These are phyloP conservation scores for Rubus parviflorus DNA, from an alignment of 306 rosid species.

Conservation along the genomic window DNA sequence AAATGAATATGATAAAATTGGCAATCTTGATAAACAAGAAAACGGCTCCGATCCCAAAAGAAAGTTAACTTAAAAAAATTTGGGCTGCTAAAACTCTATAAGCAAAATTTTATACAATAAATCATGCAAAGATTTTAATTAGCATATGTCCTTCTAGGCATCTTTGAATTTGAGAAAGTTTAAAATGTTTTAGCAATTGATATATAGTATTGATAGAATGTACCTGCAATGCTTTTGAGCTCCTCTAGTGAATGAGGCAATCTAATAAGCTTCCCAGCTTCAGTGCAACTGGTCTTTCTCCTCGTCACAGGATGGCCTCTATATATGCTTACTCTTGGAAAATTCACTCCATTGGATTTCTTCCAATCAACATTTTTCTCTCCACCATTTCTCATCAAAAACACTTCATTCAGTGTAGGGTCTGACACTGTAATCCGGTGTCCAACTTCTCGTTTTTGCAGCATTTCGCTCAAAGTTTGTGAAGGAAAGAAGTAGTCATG, in stretches of 20 bases:
- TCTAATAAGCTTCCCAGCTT: slow-evolving; percentile 73
- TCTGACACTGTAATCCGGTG: slow-evolving; percentile 54
- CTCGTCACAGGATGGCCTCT: slow-evolving; percentile 69
- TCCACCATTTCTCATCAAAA: slow-evolving; percentile 23
- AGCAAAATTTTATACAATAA: neutral
- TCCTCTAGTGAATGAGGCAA: slow-evolving; percentile 73
- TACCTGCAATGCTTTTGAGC: slow-evolving; percentile 80
- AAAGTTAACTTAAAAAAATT: neutral
- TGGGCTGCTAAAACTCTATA: neutral
- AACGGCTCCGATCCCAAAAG: neutral
- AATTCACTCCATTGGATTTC: slow-evolving; percentile 30
- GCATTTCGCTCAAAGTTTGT: slow-evolving; percentile 43
- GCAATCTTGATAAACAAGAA: neutral
- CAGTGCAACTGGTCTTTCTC: slow-evolving; percentile 44
- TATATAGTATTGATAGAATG: neutral
- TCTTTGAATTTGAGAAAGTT: neutral
- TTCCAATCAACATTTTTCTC: slow-evolving; percentile 33
- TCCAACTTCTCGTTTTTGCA: slow-evolving; percentile 53
- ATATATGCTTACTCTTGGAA: slow-evolving; percentile 68
- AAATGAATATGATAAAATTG: neutral
- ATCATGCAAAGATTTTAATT: neutral
- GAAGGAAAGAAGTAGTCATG: slow-evolving; percentile 23
- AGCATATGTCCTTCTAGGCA: neutral
- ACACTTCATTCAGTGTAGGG: slow-evolving; percentile 30
- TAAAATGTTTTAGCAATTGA: neutral